Evolutionary conservation across 1,284 basidiomycete genomes (phyloP).

Genomic region (Rhodotorula sp.): DNA sequence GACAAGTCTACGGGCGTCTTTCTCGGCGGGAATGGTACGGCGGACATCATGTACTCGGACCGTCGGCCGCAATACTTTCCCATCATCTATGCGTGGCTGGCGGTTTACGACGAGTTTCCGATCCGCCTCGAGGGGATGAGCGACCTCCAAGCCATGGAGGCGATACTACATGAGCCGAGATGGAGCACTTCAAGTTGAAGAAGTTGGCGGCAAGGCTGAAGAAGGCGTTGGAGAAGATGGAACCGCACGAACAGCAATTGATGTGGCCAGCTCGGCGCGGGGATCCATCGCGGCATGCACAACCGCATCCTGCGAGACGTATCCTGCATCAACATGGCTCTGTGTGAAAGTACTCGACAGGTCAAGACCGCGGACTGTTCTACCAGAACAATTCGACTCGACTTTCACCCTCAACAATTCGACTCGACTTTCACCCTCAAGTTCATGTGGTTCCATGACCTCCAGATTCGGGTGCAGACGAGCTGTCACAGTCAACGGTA

Average conservation of each 20-base stretch:
- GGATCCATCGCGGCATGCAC: too few relatives aligned
- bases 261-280: too few relatives aligned
- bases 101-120: constrained; percentile 3
- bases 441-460: background rate
- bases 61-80: background rate
- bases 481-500: too few relatives aligned
- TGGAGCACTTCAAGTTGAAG: constrained; percentile 6
- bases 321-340: too few relatives aligned
- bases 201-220: background rate
- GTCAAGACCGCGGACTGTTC: too few relatives aligned
- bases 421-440: too few relatives aligned
- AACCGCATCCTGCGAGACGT: too few relatives aligned
- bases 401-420: too few relatives aligned
- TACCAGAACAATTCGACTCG: too few relatives aligned
- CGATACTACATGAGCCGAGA: background rate
- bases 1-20: background rate
- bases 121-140: background rate
- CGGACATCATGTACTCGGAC: background rate
- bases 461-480: background rate
- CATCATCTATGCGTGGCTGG: background rate
- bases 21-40: background rate
- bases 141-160: background rate
- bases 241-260: background rate
- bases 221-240: background rate
- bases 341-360: too few relatives aligned